A percentile compares a stretch with the other conserved stretches of the same genome.
phyloP scores from a whole-genome alignment of 73 alveolate genomes.

The Urostyla sp. region DNA sequence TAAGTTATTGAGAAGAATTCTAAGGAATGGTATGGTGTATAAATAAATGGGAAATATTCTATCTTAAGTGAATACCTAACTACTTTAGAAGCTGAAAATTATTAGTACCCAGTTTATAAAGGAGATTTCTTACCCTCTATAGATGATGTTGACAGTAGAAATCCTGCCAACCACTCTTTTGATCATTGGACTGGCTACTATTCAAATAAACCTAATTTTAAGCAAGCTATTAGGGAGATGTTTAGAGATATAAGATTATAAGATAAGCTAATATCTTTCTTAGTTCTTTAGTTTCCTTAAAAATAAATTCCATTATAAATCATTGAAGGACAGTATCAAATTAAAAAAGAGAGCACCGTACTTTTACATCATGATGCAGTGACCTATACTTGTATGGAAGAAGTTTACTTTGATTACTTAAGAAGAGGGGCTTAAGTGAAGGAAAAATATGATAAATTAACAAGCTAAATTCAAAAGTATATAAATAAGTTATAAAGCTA shows the following conservation, averaged over 20 bases:
- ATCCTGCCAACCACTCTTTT: too few species aligned
- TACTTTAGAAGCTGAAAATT: not conserved
- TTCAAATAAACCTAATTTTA: slow-evolving; percentile 51
- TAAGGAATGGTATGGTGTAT: not conserved
- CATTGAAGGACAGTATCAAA: not conserved
- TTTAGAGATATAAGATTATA: slow-evolving; percentile 18
- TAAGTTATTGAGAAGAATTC: slow-evolving; percentile 16
- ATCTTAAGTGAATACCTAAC: slow-evolving; percentile 64
- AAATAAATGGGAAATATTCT: slow-evolving; percentile 34
- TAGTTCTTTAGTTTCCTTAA: not conserved
- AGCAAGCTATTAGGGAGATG: slow-evolving; percentile 52
- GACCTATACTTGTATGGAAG: slow-evolving; percentile 69
- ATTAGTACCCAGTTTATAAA: slow-evolving; percentile 23
- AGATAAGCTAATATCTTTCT: slow-evolving; percentile 4
- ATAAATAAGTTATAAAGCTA: too few species aligned
- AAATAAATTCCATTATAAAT: not conserved
- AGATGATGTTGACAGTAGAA: not conserved
- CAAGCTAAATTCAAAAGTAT: too few species aligned
- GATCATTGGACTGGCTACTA: slow-evolving; percentile 70
- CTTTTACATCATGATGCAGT: slow-evolving; percentile 80
- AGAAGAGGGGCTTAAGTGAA: too few species aligned
- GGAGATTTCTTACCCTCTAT: slow-evolving; percentile 72
- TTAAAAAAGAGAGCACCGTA: slow-evolving; percentile 28
- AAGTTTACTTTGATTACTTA: slow-evolving; percentile 62
- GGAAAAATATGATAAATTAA: too few species aligned